Percentiles rank a stretch among this genome's conserved stretches.
Evolutionary conservation across 164 flowering plant genomes (phyloP).

Genomic region (Saururus chinensis): DNA sequence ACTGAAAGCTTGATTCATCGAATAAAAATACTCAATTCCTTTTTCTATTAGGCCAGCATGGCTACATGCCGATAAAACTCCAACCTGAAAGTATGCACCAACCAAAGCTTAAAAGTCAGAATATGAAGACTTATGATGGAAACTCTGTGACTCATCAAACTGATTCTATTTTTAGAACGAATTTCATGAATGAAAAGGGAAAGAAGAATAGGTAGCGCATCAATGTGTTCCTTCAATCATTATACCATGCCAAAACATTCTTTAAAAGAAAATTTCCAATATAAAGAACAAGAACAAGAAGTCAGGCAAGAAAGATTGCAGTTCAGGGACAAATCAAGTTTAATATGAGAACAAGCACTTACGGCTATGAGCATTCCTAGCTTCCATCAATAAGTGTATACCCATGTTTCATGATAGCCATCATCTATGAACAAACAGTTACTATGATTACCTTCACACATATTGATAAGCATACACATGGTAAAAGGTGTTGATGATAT

Average conservation of each 20-base stretch:
- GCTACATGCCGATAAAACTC: constrained; percentile 82
- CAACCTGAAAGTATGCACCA: constrained; percentile 41
- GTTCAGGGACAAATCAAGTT: neutral
- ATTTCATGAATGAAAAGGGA: too few relatives aligned
- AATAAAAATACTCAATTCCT: constrained; percentile 56
- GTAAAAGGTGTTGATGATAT: too few relatives aligned
- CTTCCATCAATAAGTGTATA: neutral
- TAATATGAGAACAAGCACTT: too few relatives aligned
- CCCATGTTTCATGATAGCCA: too few relatives aligned
- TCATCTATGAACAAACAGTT: too few relatives aligned
- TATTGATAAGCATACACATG: too few relatives aligned
- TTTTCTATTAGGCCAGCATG: constrained; percentile 74
- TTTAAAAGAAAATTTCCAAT: too few relatives aligned
- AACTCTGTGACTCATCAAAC: neutral
- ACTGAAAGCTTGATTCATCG: constrained; percentile 60
- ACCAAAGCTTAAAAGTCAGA: neutral
- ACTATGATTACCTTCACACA: too few relatives aligned
- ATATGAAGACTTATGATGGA: neutral
- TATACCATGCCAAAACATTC: too few relatives aligned
- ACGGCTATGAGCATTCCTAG: neutral
- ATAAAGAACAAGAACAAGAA: neutral
- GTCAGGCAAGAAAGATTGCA: neutral
- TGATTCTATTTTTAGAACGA: neutral
- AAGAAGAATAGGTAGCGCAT: too few relatives aligned
- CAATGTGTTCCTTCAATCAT: too few relatives aligned